Evolutionary conservation across 2,329 filamentous ascomycete species (phyloP), one percentile per base, ranked within the genome.

Genomic region (Coniochaeta prunicola): DNA sequence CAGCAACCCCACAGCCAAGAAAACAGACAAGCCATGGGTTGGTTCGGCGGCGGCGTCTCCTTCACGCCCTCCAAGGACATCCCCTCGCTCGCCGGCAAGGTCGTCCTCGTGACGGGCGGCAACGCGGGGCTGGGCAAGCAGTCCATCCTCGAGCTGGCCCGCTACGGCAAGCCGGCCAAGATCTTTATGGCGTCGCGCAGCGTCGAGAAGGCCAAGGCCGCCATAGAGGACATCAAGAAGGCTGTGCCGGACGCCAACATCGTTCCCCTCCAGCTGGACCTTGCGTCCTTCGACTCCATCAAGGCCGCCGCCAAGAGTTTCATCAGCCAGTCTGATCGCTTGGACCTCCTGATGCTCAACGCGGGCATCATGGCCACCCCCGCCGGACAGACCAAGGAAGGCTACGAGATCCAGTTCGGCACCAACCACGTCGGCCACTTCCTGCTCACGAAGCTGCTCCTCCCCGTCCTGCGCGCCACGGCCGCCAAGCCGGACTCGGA

Each of bases 71-170:
- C 64, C 0, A 68, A 45, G 1, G 71, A 76, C 59, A 76, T 79
- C 24, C 74, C 75, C 36, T 67, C 70, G 6, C 71, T 76, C 30
- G 56, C 64, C 1, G 72, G 69, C 54, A 75, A 78, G 59, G 73
- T 76, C 13, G 75, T 80, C 57, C 68, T 81, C 26, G 71, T 81
- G 36, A 81, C 78, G 0, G 78, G 78, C 48, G 77, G 74, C 57
- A 82, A 78, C 58, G 68, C 72, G n/a, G 80, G 80, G 0, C 71
- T 83, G 0, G 80, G 80, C 26, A 75, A 73, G 59, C 71, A 77
- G 61, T 71, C 73, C n/a, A 66, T 78, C 48, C 66, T 76, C 13
- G 70, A 76, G 19, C 69, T 78, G 6, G 72, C 76, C 24, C 71
- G 70, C 55, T 76, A 80, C 61, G 48, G 57, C 26, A 61, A 59